Percentiles rank a stretch among this genome's conserved stretches.
Conservation (phyloP, 2,329 filamentous ascomycete species). For the Aquanectria penicillioides region DNA sequence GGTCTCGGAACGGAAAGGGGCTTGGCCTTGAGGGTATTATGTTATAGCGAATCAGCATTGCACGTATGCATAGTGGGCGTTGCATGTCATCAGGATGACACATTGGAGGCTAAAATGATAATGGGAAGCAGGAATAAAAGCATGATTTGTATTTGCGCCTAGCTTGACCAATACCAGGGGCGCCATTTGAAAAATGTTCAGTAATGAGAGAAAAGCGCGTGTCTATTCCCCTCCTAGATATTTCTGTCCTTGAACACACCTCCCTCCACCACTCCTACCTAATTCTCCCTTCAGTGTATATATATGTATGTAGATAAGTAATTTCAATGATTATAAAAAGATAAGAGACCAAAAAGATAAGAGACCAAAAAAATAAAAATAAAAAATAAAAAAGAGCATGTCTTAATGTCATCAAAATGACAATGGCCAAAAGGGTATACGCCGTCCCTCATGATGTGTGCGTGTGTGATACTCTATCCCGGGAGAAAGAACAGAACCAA, state of each 20-base stretch:
- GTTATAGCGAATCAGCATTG: neutral
- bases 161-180: no score
- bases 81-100: neutral
- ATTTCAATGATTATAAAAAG: no score
- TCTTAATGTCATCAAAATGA: slow-evolving; percentile 10
- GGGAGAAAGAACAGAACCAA: neutral
- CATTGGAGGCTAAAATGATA: neutral
- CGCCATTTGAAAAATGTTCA: neutral
- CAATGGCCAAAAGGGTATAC: neutral
- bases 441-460: neutral
- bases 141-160: neutral
- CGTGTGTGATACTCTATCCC: slow-evolving; percentile 4
- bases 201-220: neutral
- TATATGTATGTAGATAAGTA: no score
- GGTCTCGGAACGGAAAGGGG: slow-evolving; percentile 27
- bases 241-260: neutral
- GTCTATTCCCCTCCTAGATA: slow-evolving; percentile 2
- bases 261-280: neutral
- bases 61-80: neutral
- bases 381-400: neutral
- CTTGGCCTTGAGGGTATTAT: neutral
- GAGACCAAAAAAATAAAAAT: no score
- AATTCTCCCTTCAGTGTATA: neutral
- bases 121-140: neutral
- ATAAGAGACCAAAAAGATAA: no score